Base-by-base conservation (phyloP, 257 asterid genomes). In the Phtheirospermum japonicum region DNA sequence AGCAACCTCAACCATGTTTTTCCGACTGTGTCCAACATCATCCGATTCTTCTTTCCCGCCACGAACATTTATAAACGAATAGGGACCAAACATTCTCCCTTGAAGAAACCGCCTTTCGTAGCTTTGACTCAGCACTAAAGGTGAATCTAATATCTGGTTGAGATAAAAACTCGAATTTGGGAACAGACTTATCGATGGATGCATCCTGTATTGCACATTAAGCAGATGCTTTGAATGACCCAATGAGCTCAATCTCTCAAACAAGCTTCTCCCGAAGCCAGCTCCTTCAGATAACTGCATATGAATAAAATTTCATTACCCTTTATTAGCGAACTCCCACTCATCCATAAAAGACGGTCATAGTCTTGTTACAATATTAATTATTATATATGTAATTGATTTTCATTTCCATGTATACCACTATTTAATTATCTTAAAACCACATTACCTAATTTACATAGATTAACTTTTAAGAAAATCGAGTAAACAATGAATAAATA, bases 1-100 rank as follows among this genome's bases (percentile, higher is more conserved):
- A 9, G 86, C 89, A 7, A 78, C 93, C 75, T 87, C 93, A 53
- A 82, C 85, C 83, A 76, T 59, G 68, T 87, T 84, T 74, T 77
- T 82, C 61, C 31, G 32, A 20, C 87, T 84, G 42, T 65, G 79
- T 11, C 83, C 75, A 42, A 40, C 60, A 31, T 68, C 79, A 62
- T 76, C 86, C 12, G 30, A 2, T 63, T 87, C 89, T 72, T 86
- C 91, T 71, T 28, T 67, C 20, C 84, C 85, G 6, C 54, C 76
- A 31, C 49, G 65, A 33, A 86, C 63, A 71, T 79, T 76, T 32
- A 86, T 86, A 53, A 86, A 83, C 0, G 89, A 81, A 75, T 83
- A 86, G 2, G 91, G 85, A 49, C 89, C 89, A 62, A 71, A 86
- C 76, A 78, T 81, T 23, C 26, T 70, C 23, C 82, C 89, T 11